Base-by-base conservation (phyloP, 768 basidiomycete genomes). In the Pleurotus platypus region DNA sequence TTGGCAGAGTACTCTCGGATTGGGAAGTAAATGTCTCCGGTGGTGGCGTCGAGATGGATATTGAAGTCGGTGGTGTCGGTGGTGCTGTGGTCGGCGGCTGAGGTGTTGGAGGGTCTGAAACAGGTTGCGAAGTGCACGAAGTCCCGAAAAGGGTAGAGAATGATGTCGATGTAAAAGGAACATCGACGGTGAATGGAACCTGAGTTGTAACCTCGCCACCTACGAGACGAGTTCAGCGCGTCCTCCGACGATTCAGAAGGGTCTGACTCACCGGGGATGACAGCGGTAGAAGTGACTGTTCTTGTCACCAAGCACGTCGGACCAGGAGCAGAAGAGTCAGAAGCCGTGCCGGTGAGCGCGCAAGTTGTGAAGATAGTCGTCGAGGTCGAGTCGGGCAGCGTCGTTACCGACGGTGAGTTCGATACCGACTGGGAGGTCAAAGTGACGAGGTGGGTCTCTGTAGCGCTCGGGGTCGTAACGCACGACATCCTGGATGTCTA, bases 71-170 rank as follows among this genome's bases (percentile, higher is more conserved):
- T 24, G 55, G 62, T 40, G 26, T 57, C 20, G 30, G 57, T 22
- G 39, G 61, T 18, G 40, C 61, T n/a, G 46, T 58, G 8, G 46
- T 57, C 35, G 27, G 37, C 20, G 20, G 61, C 27, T 42, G 57
- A 13, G 6, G 64, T 22, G 58, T 59, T 57, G 48, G 66, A 42
- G 37, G 51, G n/a, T 35, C 35, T 35, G 30, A 35, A 35, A 35
- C 30, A 24, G 51, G 39, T 6, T 12, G 16, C n/a, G 60, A 63
- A 7, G 64, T 62, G 40, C 72, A 67, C 35, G 75, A 76, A 15
- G 78, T 60, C 5, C 73, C 74, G 57, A 73, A 81, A 38, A 81
- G 62, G 5, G 81, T 83, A 35, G 67, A 60, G 3, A 70, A 69
- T 6, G 70, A 66, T 6, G 72, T 63, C 22, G 62, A 55, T 11